Percentiles rank a stretch among this genome's conserved stretches.
phyloP scores from a whole-genome alignment of 129 eudicot genomes.

The Tagetes patula region DNA sequence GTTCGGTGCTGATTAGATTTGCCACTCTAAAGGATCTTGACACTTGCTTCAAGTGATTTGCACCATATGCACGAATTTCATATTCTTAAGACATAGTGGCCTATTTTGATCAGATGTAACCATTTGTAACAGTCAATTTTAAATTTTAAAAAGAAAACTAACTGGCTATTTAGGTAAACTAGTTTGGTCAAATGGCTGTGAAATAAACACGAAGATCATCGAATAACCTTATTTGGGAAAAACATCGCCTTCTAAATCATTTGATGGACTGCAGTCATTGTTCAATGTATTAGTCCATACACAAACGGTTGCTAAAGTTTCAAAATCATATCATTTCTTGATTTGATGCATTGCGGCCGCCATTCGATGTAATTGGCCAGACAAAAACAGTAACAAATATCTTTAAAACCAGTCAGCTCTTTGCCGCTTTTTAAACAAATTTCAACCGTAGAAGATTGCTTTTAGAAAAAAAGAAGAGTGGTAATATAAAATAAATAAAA shows the following conservation, averaged over 20 bases:
- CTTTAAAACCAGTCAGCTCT: constrained; percentile 24
- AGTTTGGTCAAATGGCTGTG: neutral
- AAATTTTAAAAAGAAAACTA: neutral
- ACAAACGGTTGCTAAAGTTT: constrained; percentile 1
- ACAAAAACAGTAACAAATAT: constrained; percentile 15
- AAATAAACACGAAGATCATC: constrained; percentile 3
- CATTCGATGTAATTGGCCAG: constrained; percentile 30
- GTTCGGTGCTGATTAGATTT: neutral
- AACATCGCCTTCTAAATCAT: neutral
- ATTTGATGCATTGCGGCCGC: constrained; percentile 11
- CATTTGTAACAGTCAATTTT: neutral
- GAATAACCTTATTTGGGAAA: constrained; percentile 2
- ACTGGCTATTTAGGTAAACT: neutral
- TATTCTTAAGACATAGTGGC: neutral
- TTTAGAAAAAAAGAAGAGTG: constrained; percentile 21
- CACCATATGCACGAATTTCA: neutral
- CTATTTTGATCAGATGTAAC: neutral
- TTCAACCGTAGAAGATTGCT: constrained; percentile 31
- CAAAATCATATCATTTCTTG: constrained; percentile 6
- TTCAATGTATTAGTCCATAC: constrained; percentile 10
- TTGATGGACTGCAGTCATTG: neutral
- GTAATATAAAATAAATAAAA: constrained; percentile 31
- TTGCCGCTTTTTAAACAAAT: constrained; percentile 28
- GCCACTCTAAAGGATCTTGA: neutral
- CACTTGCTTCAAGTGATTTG: neutral